These are phyloP conservation scores for Pichia membranifaciens DNA, from an alignment of 805 yeast genomes.

Conservation along the genomic window DNA sequence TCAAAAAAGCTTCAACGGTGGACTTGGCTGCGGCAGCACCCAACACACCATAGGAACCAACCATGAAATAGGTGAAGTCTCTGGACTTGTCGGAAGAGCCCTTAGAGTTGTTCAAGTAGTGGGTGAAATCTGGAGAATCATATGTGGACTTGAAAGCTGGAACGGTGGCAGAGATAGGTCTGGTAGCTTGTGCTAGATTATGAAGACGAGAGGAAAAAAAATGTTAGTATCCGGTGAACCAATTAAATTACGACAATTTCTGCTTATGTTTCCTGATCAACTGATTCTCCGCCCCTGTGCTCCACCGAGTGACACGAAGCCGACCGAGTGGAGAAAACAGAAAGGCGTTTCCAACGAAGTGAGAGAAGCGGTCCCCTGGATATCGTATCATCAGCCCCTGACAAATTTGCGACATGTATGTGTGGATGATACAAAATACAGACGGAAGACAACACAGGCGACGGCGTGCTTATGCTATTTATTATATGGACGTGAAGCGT, in stretches of 20 bases:
- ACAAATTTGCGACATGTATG: too few relatives aligned
- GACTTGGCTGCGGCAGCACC: conserved; percentile 94
- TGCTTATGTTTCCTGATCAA: background rate
- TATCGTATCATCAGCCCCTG: too few relatives aligned
- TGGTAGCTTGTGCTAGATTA: conserved; percentile 25
- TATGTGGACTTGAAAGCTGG: conserved; percentile 62
- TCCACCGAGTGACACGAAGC: too few relatives aligned
- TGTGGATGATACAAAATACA: too few relatives aligned
- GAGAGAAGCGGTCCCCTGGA: too few relatives aligned
- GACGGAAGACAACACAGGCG: too few relatives aligned
- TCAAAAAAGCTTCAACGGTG: conserved; percentile 87
- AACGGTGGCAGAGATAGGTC: conserved; percentile 48
- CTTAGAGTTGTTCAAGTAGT: conserved; percentile 64
- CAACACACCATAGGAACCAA: conserved; percentile 88
- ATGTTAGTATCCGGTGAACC: conserved; percentile 14
- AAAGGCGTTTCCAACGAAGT: too few relatives aligned
- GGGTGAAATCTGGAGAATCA: conserved; percentile 87
- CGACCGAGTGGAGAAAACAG: too few relatives aligned
- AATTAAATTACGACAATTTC: conserved; percentile 1
- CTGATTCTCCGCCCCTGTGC: too few relatives aligned
- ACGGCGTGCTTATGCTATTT: too few relatives aligned
- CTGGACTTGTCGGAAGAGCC: conserved; percentile 68
- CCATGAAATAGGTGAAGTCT: conserved; percentile 93
- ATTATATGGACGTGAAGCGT: too few relatives aligned
- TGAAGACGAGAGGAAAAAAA: background rate